Conservation (phyloP, 805 yeast genomes). For the Hanseniaspora nectarophila region DNA sequence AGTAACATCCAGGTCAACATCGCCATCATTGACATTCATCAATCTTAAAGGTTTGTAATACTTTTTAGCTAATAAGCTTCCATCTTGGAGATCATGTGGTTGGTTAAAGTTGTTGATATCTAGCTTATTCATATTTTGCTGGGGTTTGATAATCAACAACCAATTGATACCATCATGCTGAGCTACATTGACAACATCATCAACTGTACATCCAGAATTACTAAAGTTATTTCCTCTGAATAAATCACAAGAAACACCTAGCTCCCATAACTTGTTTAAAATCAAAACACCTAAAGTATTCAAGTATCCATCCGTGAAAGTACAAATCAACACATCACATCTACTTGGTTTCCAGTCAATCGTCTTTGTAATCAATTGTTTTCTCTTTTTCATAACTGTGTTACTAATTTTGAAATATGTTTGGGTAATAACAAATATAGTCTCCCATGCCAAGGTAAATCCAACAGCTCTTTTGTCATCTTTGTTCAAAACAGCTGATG, state of each 20-base stretch:
- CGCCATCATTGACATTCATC: constrained; percentile 44
- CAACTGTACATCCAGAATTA: constrained; percentile 37
- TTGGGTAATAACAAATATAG: constrained; percentile 42
- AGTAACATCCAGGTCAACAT: constrained; percentile 60
- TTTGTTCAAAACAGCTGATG: background rate
- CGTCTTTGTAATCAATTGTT: constrained; percentile 27
- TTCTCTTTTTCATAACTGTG: constrained; percentile 27
- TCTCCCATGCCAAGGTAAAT: constrained; percentile 67
- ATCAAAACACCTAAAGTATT: constrained; percentile 53
- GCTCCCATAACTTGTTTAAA: constrained; percentile 56
- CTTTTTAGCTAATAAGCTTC: constrained; percentile 26
- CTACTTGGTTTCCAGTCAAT: constrained; percentile 46
- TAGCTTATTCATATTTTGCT: constrained; percentile 25
- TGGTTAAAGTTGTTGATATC: constrained; percentile 14
- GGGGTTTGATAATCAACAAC: constrained; percentile 68
- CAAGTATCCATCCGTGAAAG: constrained; percentile 47
- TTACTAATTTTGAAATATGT: constrained; percentile 33
- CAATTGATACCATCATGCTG: constrained; percentile 59
- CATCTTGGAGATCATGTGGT: constrained; percentile 2
- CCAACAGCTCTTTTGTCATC: constrained; percentile 62
- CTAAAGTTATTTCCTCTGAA: constrained; percentile 24
- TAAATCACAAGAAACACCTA: constrained; percentile 69
- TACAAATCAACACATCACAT: constrained; percentile 72
- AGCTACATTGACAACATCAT: constrained; percentile 56
- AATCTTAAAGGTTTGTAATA: constrained; percentile 68